Evolutionary conservation across 805 yeast genomes (phyloP).

Genomic region (Candida ficus): DNA sequence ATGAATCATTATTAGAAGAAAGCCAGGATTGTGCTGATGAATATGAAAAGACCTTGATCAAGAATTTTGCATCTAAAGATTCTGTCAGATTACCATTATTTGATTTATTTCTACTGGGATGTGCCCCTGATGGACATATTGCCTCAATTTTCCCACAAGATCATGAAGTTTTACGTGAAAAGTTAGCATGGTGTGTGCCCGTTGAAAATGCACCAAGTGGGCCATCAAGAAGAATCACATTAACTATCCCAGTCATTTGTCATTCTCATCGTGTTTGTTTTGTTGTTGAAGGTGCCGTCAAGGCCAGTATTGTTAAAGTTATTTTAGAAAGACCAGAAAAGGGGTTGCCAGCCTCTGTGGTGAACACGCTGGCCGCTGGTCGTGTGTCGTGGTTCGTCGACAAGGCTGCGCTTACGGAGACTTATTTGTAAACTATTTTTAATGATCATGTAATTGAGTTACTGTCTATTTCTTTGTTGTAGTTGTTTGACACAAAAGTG

Average conservation of each 20-base stretch:
- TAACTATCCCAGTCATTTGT: slow-evolving; percentile 91
- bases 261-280: slow-evolving; percentile 90
- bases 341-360: slow-evolving; percentile 89
- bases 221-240: slow-evolving; percentile 78
- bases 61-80: slow-evolving; percentile 93
- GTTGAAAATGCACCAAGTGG: slow-evolving; percentile 89
- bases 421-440: slow-evolving; percentile 14
- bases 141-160: slow-evolving; percentile 91
- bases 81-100: slow-evolving; percentile 94
- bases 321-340: slow-evolving; percentile 97
- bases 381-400: slow-evolving; percentile 97
- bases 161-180: slow-evolving; percentile 82
- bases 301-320: slow-evolving; percentile 85
- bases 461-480: no score
- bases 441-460: no score
- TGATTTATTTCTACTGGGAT: slow-evolving; percentile 85
- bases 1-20: slow-evolving; percentile 66
- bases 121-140: slow-evolving; percentile 98
- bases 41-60: slow-evolving; percentile 81
- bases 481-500: no score
- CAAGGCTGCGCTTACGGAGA: slow-evolving; percentile 79
- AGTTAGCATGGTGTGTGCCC: slow-evolving; percentile 92
- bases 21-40: slow-evolving; percentile 92
- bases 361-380: slow-evolving; percentile 95
- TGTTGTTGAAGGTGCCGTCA: slow-evolving; percentile 94